Evolutionary conservation across 2,329 filamentous ascomycete genomes (phyloP), one percentile per base, ranked within the genome.

Genomic region (Colletotrichum lindemuthianum): DNA sequence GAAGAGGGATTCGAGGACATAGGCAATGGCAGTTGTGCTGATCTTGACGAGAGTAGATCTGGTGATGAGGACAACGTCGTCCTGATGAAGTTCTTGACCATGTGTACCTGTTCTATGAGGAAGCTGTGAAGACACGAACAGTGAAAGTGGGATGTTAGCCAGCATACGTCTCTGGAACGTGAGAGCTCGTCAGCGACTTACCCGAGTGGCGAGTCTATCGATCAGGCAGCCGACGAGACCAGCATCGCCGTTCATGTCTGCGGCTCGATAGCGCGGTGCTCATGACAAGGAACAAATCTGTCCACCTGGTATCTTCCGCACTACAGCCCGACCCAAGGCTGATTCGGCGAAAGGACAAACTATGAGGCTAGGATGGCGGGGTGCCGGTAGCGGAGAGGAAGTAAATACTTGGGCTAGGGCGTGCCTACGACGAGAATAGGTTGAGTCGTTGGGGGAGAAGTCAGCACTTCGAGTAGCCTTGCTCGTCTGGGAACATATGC

Each of bases 81-180:
- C 88, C 71, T 86, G 83, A 61, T 81, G 77, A 66, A 89, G 81
- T 69, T 86, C 84, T 70, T 85, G 82, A 68, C 81, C 79, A 63
- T 81, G 81, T 63, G 82, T 85, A 71, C 87, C 87, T 60, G 86
- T 88, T 68, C 86, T 83, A 77, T 90, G 86, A 60, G 88, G 88
- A 60, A 90, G 84, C 87, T 89, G 66, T 45, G 8, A 45, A 44
- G 16, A 45, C 9, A 16, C 43, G 43, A 11, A 15, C 6, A 16
- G 11, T 11, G 45, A 48, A 32, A 8, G 13, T 44, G 41, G 24
- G 24, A 24, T 24, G 4, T 24, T 40, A 40, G 9, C 41, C 13
- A 43, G 41, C 9, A 43, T 7, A 43, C 12, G 13, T 15, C 13
- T n/a, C 41, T 7, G 13, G 41, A 9, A 32, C 15, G 10, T 11